phyloP scores from a whole-genome alignment of 768 basidiomycete species.

The Suillus plorans region DNA sequence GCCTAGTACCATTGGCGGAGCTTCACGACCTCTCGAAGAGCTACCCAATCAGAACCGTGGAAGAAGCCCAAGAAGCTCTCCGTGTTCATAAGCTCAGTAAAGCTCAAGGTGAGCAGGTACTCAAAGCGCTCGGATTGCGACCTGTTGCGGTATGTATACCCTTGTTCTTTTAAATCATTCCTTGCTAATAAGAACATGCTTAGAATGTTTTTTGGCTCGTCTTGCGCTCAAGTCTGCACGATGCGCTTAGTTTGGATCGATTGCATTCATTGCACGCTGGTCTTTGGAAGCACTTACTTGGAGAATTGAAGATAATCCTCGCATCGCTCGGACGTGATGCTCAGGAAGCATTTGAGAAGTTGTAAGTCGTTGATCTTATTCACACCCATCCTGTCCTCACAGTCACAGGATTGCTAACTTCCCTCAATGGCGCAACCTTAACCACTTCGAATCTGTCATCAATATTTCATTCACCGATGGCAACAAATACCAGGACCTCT shows the following conservation, averaged over 20 bases:
- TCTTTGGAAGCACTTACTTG: constrained; percentile 33
- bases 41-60: constrained; percentile 17
- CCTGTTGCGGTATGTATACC: constrained; percentile 13
- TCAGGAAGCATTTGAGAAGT: constrained; percentile 12
- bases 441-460: constrained; percentile 13
- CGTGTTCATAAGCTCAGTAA: not conserved
- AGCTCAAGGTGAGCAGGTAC: constrained; percentile 19
- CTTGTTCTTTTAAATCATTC: no score
- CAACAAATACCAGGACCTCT: not conserved
- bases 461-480: constrained; percentile 35
- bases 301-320: constrained; percentile 23
- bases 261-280: constrained; percentile 38
- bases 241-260: constrained; percentile 37
- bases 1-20: constrained; percentile 31
- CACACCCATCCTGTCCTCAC: not conserved
- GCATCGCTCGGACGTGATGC: constrained; percentile 11
- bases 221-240: constrained; percentile 32
- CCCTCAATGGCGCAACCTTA: constrained; percentile 34
- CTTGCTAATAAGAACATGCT: not conserved
- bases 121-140: constrained; percentile 21
- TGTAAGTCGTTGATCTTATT: constrained; percentile 20
- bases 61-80: constrained; percentile 14
- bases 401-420: constrained; percentile 19
- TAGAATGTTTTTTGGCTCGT: constrained; percentile 45
- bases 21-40: constrained; percentile 21